Conservation (phyloP, 2,329 filamentous ascomycete genomes). For the Aspergillus niger region DNA sequence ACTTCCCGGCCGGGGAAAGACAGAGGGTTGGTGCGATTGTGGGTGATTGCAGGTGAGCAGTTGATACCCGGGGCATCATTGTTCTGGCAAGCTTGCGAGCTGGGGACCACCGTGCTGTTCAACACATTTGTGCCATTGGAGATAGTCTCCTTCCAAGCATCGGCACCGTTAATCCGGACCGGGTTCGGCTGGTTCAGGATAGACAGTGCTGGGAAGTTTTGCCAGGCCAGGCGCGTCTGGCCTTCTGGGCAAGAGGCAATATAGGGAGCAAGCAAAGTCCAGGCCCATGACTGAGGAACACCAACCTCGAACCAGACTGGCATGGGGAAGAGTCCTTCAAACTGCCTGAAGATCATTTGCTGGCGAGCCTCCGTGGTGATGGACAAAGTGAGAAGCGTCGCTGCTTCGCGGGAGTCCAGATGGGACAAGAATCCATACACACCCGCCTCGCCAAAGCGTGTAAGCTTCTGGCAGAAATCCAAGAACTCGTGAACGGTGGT, state of each 20-base stretch:
- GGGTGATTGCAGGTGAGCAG: conserved; percentile 66
- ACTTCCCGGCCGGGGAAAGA: conserved; percentile 74
- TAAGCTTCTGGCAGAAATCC: conserved; percentile 85
- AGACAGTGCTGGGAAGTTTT: conserved; percentile 75
- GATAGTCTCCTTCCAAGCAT: conserved; percentile 64
- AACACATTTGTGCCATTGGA: conserved; percentile 35
- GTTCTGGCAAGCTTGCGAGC: conserved; percentile 59
- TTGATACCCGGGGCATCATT: conserved; percentile 50
- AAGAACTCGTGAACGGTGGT: conserved; percentile 73
- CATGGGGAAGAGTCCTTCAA: conserved; percentile 77
- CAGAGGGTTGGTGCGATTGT: conserved; percentile 70
- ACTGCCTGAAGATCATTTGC: conserved; percentile 82
- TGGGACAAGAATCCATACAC: conserved; percentile 81
- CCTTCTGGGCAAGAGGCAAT: conserved; percentile 74
- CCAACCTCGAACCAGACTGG: conserved; percentile 79
- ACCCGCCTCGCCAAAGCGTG: conserved; percentile 75
- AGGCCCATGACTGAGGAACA: conserved; percentile 81
- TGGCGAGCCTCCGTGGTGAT: conserved; percentile 79
- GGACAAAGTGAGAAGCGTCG: conserved; percentile 71
- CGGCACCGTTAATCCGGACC: conserved; percentile 64
- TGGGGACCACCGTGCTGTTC: conserved; percentile 41
- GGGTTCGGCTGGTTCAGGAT: conserved; percentile 78
- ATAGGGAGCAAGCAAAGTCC: conserved; percentile 79
- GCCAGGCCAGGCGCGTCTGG: conserved; percentile 76
- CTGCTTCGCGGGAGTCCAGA: conserved; percentile 73